Percentiles rank a stretch among this genome's conserved stretches.
phyloP scores from a whole-genome alignment of 2,329 filamentous ascomycete species.

The Paraphaeosphaeria minitans region DNA sequence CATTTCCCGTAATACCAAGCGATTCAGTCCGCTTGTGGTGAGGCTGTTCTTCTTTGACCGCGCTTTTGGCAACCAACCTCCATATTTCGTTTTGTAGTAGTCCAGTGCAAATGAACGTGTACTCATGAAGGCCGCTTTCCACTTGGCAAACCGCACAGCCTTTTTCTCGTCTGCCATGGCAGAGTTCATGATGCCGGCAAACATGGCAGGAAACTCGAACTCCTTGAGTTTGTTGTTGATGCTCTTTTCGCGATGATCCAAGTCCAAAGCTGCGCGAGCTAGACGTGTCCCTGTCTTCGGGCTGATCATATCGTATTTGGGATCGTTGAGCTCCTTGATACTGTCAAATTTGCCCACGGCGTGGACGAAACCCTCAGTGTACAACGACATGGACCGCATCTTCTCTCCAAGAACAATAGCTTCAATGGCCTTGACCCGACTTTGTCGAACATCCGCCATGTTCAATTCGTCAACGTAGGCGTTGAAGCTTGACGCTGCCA shows the following conservation, averaged over 20 bases:
- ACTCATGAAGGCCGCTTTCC: slow-evolving; percentile 74
- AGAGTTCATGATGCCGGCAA: slow-evolving; percentile 84
- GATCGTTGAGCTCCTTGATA: slow-evolving; percentile 70
- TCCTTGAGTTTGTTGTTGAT: slow-evolving; percentile 77
- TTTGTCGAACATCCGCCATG: slow-evolving; percentile 79
- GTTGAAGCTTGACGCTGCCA: slow-evolving; percentile 68
- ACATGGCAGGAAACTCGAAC: slow-evolving; percentile 90
- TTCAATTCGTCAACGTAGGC: slow-evolving; percentile 77
- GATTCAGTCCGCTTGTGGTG: slow-evolving; percentile 83
- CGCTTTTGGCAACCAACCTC: slow-evolving; percentile 89
- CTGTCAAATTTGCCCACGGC: slow-evolving; percentile 83
- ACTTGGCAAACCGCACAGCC: slow-evolving; percentile 79
- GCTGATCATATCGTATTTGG: slow-evolving; percentile 73
- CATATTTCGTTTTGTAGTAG: slow-evolving; percentile 71
- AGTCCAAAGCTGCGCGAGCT: slow-evolving; percentile 79
- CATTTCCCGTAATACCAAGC: slow-evolving; percentile 77
- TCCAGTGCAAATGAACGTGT: slow-evolving; percentile 75
- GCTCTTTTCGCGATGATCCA: slow-evolving; percentile 72
- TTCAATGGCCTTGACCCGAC: slow-evolving; percentile 87
- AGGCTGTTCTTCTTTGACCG: slow-evolving; percentile 91
- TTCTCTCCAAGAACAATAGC: slow-evolving; percentile 86
- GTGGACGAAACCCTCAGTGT: slow-evolving; percentile 91
- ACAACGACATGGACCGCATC: slow-evolving; percentile 80
- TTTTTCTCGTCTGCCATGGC: slow-evolving; percentile 78
- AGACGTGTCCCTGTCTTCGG: slow-evolving; percentile 75